Evolutionary conservation across 129 eudicot species (phyloP).

Genomic region (Saposhnikovia divaricata): DNA sequence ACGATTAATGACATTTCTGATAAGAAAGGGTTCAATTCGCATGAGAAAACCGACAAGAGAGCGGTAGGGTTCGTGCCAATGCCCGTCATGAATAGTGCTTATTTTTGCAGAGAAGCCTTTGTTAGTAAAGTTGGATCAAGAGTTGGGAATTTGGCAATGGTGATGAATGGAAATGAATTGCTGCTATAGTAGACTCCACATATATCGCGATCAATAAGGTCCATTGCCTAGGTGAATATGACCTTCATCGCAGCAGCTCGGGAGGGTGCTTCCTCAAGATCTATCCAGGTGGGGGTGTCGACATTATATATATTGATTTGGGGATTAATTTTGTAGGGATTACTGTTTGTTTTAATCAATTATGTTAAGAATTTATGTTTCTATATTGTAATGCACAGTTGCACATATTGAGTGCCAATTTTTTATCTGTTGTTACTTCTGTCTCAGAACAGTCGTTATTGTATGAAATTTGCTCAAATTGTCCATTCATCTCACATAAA

Average conservation of each 20-base stretch:
- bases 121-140: slow-evolving; percentile 22
- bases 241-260: too few species aligned
- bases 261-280: too few species aligned
- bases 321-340: neutral
- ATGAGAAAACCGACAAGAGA: slow-evolving; percentile 15
- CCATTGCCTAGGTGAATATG: too few species aligned
- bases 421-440: too few species aligned
- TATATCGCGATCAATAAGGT: too few species aligned
- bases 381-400: neutral
- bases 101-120: slow-evolving; percentile 25
- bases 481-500: too few species aligned
- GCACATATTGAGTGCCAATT: too few species aligned
- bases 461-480: too few species aligned
- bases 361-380: too few species aligned
- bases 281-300: too few species aligned
- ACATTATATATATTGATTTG: neutral
- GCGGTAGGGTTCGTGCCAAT: slow-evolving; percentile 37
- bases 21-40: neutral
- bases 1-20: slow-evolving; percentile 23
- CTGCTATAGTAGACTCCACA: slow-evolving; percentile 6
- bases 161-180: neutral
- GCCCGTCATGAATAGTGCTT: neutral
- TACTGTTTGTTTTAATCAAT: neutral
- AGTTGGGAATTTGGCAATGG: slow-evolving; percentile 53
- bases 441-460: too few species aligned